These are phyloP conservation scores for Tuber microsphaerosporum DNA, from an alignment of 495 filamentous ascomycete genomes.

Conservation along the genomic window DNA sequence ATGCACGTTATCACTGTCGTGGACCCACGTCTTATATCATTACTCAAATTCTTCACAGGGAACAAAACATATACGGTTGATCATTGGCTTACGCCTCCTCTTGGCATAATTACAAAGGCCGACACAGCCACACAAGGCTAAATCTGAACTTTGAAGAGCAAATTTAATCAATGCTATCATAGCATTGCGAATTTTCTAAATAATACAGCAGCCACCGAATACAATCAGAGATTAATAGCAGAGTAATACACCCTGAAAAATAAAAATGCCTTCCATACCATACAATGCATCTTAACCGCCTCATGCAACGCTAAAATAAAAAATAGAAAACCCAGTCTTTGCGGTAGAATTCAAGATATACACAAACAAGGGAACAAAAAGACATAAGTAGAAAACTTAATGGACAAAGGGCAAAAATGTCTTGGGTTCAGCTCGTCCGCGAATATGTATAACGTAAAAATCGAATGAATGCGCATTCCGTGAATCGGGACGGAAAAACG, in stretches of 20 bases:
- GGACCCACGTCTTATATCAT: too few species aligned
- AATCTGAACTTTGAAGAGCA: neutral
- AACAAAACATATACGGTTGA: neutral
- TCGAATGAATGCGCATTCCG: neutral
- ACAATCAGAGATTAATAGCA: neutral
- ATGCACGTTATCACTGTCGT: too few species aligned
- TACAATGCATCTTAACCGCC: neutral
- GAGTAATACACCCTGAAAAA: neutral
- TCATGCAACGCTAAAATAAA: neutral
- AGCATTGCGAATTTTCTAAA: neutral
- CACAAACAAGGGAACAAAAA: neutral
- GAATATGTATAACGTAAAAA: neutral
- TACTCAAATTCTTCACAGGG: neutral
- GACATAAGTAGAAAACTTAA: neutral
- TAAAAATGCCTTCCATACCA: neutral
- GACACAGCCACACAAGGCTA: neutral
- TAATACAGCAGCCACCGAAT: neutral
- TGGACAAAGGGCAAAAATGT: neutral
- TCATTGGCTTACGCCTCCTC: neutral
- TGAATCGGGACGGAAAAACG: neutral
- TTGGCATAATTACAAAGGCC: neutral
- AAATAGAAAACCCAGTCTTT: neutral
- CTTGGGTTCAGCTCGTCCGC: neutral
- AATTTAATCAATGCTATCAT: neutral
- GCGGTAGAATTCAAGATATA: neutral